phyloP scores from a whole-genome alignment of 148 eudicot genomes.

The Heliosperma pusillum region DNA sequence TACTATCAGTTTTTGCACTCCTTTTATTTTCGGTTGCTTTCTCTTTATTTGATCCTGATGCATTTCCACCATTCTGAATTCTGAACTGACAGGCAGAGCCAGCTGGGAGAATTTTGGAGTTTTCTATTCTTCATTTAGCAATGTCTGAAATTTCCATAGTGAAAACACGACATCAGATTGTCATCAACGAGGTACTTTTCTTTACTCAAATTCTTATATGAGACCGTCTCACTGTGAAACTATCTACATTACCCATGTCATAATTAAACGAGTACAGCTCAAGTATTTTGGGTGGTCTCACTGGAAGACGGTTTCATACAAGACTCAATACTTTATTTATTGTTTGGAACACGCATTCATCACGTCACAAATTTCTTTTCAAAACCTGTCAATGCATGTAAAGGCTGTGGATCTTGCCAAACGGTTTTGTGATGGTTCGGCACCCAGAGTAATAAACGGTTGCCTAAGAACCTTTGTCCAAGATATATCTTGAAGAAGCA shows the following conservation, averaged over 20 bases:
- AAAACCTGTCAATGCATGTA: slow-evolving; percentile 11
- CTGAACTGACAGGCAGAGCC: slow-evolving; percentile 45
- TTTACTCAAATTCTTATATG: not conserved
- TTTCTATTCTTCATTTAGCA: slow-evolving; percentile 81
- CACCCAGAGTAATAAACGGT: slow-evolving; percentile 82
- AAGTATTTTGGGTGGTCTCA: too few relatives aligned
- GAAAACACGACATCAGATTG: slow-evolving; percentile 77
- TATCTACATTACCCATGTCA: too few relatives aligned
- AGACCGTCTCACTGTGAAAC: not conserved
- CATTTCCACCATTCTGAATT: not conserved
- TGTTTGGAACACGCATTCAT: not conserved
- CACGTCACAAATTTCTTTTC: not conserved
- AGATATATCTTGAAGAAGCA: slow-evolving; percentile 26
- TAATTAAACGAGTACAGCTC: too few relatives aligned
- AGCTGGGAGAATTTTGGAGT: slow-evolving; percentile 77
- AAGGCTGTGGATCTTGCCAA: slow-evolving; percentile 95
- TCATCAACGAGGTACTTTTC: slow-evolving; percentile 72
- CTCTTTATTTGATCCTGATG: slow-evolving; percentile 1
- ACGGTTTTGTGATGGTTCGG: slow-evolving; percentile 86
- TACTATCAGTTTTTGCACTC: not conserved
- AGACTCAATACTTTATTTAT: not conserved
- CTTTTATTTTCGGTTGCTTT: not conserved
- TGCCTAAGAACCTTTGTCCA: slow-evolving; percentile 78
- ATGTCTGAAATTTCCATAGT: slow-evolving; percentile 79
- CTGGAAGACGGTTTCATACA: not conserved